phyloP scores from a whole-genome alignment of 208 protist genomes.

The Leptomonas seymouri region DNA sequence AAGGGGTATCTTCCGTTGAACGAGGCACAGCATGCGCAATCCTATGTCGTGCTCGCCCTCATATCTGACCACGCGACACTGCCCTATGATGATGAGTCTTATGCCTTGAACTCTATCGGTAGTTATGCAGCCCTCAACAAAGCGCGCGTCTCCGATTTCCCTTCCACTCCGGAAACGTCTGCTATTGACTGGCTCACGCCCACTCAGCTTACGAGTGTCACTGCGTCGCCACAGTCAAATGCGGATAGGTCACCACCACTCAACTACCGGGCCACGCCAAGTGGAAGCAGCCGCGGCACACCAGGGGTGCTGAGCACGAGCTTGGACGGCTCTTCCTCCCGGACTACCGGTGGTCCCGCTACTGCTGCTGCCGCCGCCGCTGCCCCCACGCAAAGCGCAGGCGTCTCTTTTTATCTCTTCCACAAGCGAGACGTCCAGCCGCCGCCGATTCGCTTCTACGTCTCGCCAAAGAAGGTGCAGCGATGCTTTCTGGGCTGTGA shows the following conservation, averaged over 20 bases:
- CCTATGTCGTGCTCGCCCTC: slow-evolving; percentile 68
- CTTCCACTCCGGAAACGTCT: slow-evolving; percentile 4
- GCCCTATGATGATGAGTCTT: slow-evolving; percentile 18
- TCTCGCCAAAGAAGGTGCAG: slow-evolving; percentile 66
- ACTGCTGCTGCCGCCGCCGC: background rate
- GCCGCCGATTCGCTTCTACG: slow-evolving; percentile 68
- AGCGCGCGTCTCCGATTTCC: background rate
- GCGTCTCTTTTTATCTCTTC: slow-evolving; percentile 65
- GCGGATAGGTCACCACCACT: slow-evolving; percentile 8
- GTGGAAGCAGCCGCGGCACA: slow-evolving; percentile 14
- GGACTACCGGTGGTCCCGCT: background rate
- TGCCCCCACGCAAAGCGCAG: background rate
- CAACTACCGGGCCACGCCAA: slow-evolving; percentile 6
- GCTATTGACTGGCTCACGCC: slow-evolving; percentile 4
- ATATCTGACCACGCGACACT: slow-evolving; percentile 5
- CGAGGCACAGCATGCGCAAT: slow-evolving; percentile 42
- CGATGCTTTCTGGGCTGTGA: slow-evolving; percentile 74
- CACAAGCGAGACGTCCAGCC: slow-evolving; percentile 69
- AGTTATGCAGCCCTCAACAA: slow-evolving; percentile 9
- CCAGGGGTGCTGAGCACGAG: slow-evolving; percentile 11
- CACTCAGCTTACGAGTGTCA: background rate
- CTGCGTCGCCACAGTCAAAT: slow-evolving; percentile 1
- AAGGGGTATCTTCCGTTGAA: slow-evolving; percentile 70
- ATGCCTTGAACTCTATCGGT: background rate
- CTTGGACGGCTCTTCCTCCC: slow-evolving; percentile 12